Evolutionary conservation across 345 rosid genomes (phyloP), one percentile per base, ranked within the genome.

Genomic region (Pseudoturritis turrita): DNA sequence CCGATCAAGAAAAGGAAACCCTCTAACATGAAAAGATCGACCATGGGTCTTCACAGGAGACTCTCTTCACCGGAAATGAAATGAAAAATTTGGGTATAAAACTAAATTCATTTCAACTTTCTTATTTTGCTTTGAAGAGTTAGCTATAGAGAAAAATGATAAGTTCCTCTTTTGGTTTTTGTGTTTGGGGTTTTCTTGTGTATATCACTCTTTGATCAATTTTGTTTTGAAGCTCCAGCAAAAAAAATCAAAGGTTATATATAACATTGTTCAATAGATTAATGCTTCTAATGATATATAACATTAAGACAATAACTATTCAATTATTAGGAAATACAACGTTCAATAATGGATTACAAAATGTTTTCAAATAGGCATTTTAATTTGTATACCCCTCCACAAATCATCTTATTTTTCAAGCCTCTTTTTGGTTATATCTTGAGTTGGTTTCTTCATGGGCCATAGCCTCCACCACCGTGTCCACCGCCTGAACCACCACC

Each of bases 401-500:
- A 75, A 23, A 35, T 55, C 60, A 47, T 55, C 28, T 62, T 76
- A 37, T 46, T 69, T 70, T 28, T 41, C 46, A 74, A 8, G 37
- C 43, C 46, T 57, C 22, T 33, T 61, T 62, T 54, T 37, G 60
- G 60, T 36, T 36, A 1, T 11, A 45, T 62, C 5, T 44, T 54
- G 26, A 43, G 23, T 69, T 69, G 53, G 53, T 37, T 69, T 45
- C 69, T 36, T 75, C 61, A 78, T 40, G 86, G 86, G 8, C 64
- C 74, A 59, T 83, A 77, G 19, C 65, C 66, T 23, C 79, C 79
- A 62, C 82, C 79, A 4, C 86, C 86, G 25, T 77, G 78, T 0
- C 81, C 84, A 21, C 79, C 71, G 0, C 72, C 78, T 15, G 72
- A 51, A 65, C 76, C 76, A 40, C 76, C 72, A 15, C 80, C 79